A percentile compares a stretch with the other conserved stretches of the same genome.
Evolutionary conservation across 345 rosid genomes (phyloP).

Genomic region (Diplotaxis tenuifolia): DNA sequence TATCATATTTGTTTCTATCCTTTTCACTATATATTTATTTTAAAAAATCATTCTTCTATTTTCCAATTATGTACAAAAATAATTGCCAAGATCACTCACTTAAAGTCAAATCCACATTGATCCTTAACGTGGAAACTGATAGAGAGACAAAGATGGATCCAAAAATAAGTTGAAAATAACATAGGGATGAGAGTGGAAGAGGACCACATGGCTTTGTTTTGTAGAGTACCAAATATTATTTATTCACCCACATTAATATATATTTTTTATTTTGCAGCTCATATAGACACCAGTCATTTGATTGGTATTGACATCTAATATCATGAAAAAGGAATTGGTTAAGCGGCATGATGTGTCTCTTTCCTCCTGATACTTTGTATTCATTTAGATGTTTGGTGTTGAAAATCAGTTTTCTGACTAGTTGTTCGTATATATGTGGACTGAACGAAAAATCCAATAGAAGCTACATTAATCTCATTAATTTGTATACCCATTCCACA

Average conservation of each 20-base stretch:
- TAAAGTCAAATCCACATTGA: constrained; percentile 8
- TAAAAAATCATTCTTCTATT: neutral
- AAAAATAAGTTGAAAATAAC: constrained; percentile 8
- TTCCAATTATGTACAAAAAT: neutral
- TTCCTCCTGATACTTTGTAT: constrained; percentile 23
- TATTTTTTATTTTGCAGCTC: neutral
- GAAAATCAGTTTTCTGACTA: neutral
- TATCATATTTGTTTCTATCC: neutral
- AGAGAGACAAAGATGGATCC: constrained; percentile 23
- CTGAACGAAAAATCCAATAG: neutral
- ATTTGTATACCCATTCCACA: too few relatives aligned
- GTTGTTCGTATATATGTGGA: constrained; percentile 8
- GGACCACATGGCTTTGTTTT: constrained; percentile 37
- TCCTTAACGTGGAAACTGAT: neutral
- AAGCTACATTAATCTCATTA: constrained; percentile 23
- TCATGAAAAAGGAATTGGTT: constrained; percentile 25
- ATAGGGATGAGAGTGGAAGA: constrained; percentile 34
- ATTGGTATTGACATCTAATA: too few relatives aligned
- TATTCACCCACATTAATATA: neutral
- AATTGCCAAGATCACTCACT: too few relatives aligned
- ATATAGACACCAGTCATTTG: constrained; percentile 13
- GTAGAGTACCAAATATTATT: constrained; percentile 6
- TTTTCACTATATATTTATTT: neutral
- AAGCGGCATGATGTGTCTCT: constrained; percentile 20
- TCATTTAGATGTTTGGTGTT: constrained; percentile 20